Evolutionary conservation across 2,329 filamentous ascomycete species (phyloP).

Genomic region (Pseudogymnoascus verrucosus): DNA sequence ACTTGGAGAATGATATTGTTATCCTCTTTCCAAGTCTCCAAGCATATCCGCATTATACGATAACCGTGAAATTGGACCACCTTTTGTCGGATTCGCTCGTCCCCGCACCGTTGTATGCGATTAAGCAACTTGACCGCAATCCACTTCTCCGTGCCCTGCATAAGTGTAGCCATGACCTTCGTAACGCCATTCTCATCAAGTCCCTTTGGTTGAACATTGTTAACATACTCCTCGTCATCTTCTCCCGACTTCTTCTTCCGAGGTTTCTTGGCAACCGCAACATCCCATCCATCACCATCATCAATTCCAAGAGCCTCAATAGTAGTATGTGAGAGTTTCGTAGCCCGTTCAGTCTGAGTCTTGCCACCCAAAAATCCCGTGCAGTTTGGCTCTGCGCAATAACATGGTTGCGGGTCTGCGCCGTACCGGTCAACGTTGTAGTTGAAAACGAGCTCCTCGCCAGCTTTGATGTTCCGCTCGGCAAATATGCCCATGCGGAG

Average conservation of each 20-base stretch:
- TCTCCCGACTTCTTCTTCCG: constrained; percentile 87
- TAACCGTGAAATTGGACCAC: constrained; percentile 97
- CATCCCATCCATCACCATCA: constrained; percentile 86
- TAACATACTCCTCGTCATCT: constrained; percentile 93
- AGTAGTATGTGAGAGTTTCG: constrained; percentile 78
- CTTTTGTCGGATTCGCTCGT: constrained; percentile 77
- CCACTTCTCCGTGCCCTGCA: constrained; percentile 99
- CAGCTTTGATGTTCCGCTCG: constrained; percentile 71
- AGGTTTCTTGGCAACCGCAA: constrained; percentile 77
- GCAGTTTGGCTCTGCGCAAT: constrained; percentile 90
- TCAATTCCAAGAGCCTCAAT: constrained; percentile 96
- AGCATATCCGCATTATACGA: constrained; percentile 80
- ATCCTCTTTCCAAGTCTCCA: constrained; percentile 88
- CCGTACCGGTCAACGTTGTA: constrained; percentile 99
- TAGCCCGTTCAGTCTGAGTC: constrained; percentile 92
- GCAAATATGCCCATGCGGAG: constrained; percentile 98
- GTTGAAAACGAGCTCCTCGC: constrained; percentile 96
- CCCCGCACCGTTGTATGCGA: constrained; percentile 78
- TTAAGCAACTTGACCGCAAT: constrained; percentile 90
- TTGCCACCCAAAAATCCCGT: constrained; percentile 95
- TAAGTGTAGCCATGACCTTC: constrained; percentile 91
- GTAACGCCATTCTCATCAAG: constrained; percentile 77
- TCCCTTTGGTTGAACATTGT: constrained; percentile 71
- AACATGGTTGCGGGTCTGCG: constrained; percentile 92
- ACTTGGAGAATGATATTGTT: constrained; percentile 84